phyloP scores from a whole-genome alignment of 495 filamentous ascomycete genomes.

The Neurospora sp. region DNA sequence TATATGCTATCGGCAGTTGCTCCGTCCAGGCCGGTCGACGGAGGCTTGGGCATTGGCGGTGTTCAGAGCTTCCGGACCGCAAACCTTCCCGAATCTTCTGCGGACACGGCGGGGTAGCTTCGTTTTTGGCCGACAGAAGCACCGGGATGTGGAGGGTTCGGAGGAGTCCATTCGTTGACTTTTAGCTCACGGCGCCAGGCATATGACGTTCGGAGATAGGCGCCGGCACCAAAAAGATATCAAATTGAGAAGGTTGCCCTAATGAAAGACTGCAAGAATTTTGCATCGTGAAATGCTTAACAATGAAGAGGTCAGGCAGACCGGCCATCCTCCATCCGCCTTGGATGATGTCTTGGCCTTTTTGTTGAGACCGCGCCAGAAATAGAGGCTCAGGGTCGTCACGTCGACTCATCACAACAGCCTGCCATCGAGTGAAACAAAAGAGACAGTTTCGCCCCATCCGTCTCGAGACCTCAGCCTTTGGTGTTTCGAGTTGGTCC shows the following conservation, averaged over 20 bases:
- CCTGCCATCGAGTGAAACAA: neutral
- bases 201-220: neutral
- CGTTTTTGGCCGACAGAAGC: neutral
- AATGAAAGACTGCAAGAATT: neutral
- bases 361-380: neutral
- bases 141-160: neutral
- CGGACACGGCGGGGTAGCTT: neutral
- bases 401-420: neutral
- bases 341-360: neutral
- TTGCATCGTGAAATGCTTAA: neutral
- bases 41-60: neutral
- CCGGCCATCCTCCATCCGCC: neutral
- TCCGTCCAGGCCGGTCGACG: neutral
- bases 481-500: neutral
- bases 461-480: neutral
- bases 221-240: neutral
- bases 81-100: neutral
- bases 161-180: neutral
- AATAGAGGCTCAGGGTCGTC: neutral
- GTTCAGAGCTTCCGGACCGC: neutral
- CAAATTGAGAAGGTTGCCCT: neutral
- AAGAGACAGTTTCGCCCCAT: neutral
- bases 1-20: neutral
- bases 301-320: neutral
- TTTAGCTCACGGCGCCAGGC: neutral